Percentiles rank a stretch among this genome's conserved stretches.
phyloP scores from a whole-genome alignment of 2,329 filamentous ascomycete genomes.

The Penicillium glabrum region DNA sequence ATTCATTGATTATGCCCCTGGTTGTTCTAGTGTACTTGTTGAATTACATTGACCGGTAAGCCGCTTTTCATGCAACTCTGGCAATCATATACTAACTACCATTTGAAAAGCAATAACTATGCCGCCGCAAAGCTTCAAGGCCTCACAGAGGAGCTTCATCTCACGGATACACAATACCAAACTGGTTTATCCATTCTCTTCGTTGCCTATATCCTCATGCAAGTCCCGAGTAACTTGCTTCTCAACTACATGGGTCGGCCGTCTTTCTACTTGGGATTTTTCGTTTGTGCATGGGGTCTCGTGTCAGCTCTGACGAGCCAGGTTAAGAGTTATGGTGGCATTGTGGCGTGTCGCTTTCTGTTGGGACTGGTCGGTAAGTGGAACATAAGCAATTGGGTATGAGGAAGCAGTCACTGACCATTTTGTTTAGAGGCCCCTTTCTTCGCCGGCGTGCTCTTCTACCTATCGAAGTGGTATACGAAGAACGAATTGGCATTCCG shows the following conservation, averaged over 20 bases:
- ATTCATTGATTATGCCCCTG: slow-evolving; percentile 40
- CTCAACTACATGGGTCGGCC: slow-evolving; percentile 45
- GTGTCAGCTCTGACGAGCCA: slow-evolving; percentile 47
- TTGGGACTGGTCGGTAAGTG: slow-evolving; percentile 42
- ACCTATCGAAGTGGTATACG: slow-evolving; percentile 55
- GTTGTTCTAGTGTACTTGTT: slow-evolving; percentile 43
- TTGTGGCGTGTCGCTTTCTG: slow-evolving; percentile 48
- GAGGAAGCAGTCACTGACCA: neutral
- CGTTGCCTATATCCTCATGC: slow-evolving; percentile 47
- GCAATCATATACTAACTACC: neutral
- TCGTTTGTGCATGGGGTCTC: slow-evolving; percentile 47
- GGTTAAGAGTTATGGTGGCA: slow-evolving; percentile 42
- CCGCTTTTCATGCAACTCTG: neutral
- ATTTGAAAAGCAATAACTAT: slow-evolving; percentile 45
- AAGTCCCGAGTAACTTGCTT: slow-evolving; percentile 49
- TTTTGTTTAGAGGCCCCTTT: slow-evolving; percentile 43
- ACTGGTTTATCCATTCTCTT: slow-evolving; percentile 46
- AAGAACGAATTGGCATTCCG: slow-evolving; percentile 53
- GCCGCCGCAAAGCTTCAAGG: slow-evolving; percentile 47
- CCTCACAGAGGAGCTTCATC: slow-evolving; percentile 37
- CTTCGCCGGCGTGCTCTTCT: slow-evolving; percentile 50
- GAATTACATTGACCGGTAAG: slow-evolving; percentile 45
- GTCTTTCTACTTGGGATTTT: slow-evolving; percentile 46
- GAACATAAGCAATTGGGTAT: neutral
- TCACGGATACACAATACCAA: slow-evolving; percentile 39